Evolutionary conservation across 495 filamentous ascomycete species (phyloP), one percentile per base, ranked within the genome.

Genomic region (Penicillium arizonense): DNA sequence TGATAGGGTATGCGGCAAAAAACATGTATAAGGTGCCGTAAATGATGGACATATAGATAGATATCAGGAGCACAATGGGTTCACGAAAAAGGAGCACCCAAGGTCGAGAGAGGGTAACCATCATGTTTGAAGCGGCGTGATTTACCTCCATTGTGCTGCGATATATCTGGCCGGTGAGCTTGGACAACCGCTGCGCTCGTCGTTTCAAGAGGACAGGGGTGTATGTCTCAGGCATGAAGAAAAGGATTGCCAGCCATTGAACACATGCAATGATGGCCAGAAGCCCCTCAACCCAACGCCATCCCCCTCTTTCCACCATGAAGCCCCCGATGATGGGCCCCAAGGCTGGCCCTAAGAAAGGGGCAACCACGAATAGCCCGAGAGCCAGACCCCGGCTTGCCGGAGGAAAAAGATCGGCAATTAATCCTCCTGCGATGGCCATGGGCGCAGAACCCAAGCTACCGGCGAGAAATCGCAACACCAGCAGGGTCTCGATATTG

Each of bases 1-100:
- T 83, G 43, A 92, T 85, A 1, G 90, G 90, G 41, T 66, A 74
- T n/a, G 87, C 87, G 23, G 88, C 83, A 71, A 96, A 94, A 9
- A 91, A 76, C 45, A 93, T 80, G 65, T 91, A 93, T 3, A 91
- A 71, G 4, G 87, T 83, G 0, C 87, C 84, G 55, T 89, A 90
- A 23, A 82, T 76, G 47, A 89, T 79, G n/a, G 86, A 79, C 68
- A 90, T 80, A 63, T 91, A 91, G 14, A 87, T 56, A 1, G 80
- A 83, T 18, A 84, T 74, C 4, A 84, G 61, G 20, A 83, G 67
- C 20, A 82, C 78, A 50, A 88, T 84, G 4, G 84, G 80, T 39
- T 76, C 73, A 9, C 47, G 53, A 40, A 76, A 67, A 2, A 77
- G 50, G 7, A 77, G 42, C 8, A 68, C 54, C 74, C 74, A 77